Conservation (phyloP, 129 eudicot species). For the Solidago caesia region DNA sequence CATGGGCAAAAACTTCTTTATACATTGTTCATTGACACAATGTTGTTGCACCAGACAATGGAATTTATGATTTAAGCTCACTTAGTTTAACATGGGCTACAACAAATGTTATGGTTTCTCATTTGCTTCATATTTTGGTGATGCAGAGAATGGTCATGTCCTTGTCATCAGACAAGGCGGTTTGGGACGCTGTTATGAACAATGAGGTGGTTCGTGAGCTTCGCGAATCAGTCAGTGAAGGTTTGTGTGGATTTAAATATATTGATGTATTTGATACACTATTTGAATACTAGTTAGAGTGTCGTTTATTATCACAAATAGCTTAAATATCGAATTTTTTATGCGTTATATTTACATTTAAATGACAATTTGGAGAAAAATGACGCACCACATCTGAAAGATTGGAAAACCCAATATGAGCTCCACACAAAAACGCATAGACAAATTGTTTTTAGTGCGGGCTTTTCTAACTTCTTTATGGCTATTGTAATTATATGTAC, state of each 20-base stretch:
- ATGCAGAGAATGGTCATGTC: conserved; percentile 74
- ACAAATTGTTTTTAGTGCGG: too few species aligned
- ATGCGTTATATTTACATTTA: too few species aligned
- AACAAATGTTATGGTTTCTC: background rate
- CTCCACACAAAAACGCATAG: too few species aligned
- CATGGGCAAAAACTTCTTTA: too few species aligned
- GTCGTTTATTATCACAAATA: too few species aligned
- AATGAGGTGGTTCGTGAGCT: conserved; percentile 84
- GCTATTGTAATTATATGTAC: too few species aligned
- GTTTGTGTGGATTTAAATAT: conserved; percentile 27
- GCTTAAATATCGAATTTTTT: too few species aligned
- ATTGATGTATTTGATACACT: background rate
- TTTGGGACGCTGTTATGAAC: conserved; percentile 91
- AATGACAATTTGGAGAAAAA: too few species aligned
- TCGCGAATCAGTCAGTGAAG: conserved; percentile 48
- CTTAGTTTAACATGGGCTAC: background rate
- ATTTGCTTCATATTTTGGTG: background rate
- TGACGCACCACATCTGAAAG: too few species aligned
- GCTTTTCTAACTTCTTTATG: too few species aligned
- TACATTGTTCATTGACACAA: background rate
- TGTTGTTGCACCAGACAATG: background rate
- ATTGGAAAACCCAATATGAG: too few species aligned
- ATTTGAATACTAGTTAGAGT: background rate
- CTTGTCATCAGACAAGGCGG: conserved; percentile 76
- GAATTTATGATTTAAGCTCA: background rate